Conservation (phyloP, 345 rosid genomes). For the Brassica juncea region DNA sequence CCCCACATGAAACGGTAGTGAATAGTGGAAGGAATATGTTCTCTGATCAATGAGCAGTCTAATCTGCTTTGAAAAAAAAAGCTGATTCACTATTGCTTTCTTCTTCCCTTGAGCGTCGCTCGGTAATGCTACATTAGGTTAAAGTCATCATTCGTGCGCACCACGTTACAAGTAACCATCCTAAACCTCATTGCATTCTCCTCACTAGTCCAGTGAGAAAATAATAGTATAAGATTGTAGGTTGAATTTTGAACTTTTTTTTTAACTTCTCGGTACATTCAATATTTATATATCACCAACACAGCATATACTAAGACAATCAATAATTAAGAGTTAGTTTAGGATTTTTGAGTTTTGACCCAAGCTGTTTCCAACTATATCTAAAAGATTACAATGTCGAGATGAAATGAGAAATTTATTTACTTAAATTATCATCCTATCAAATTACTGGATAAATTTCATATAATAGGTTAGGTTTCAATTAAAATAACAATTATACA, state of each 20-base stretch:
- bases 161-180: background rate
- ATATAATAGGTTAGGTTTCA: background rate
- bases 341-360: background rate
- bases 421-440: background rate
- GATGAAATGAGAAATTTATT: background rate
- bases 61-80: background rate
- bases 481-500: background rate
- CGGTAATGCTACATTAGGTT: background rate
- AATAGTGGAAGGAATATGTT: conserved; percentile 6
- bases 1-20: background rate
- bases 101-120: background rate
- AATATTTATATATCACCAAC: background rate
- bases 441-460: background rate
- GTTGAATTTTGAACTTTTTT: background rate
- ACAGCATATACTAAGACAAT: background rate
- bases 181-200: background rate
- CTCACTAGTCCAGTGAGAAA: background rate
- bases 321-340: background rate
- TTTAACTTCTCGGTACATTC: background rate
- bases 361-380: background rate
- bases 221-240: too few relatives aligned
- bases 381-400: background rate
- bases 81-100: background rate
- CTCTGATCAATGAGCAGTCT: conserved; percentile 9
- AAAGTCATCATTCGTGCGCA: background rate